Evolutionary conservation across 1,284 basidiomycete species (phyloP).

Genomic region (Microbotryomycetes sp.): DNA sequence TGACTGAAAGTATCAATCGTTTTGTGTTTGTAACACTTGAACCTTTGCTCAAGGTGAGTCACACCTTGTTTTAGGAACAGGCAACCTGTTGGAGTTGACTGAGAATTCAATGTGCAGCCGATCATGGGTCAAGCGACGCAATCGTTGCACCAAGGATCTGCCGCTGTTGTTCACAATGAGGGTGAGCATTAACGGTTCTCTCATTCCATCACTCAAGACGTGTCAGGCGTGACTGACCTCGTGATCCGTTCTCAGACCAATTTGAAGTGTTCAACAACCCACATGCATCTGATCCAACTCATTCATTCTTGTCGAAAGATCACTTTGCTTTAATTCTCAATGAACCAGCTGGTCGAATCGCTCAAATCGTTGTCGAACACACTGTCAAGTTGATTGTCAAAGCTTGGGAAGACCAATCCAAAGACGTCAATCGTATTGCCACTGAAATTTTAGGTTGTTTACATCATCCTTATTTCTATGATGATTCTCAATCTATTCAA

Average conservation of each 20-base stretch:
- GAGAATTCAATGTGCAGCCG: too few relatives aligned
- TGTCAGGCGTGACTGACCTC: background rate
- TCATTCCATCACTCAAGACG: conserved; percentile 7
- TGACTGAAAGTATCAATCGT: conserved; percentile 55
- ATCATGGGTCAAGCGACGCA: conserved; percentile 35
- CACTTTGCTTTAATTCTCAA: conserved; percentile 37
- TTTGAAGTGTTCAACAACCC: conserved; percentile 37
- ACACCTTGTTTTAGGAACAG: too few relatives aligned
- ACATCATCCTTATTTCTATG: conserved; percentile 82
- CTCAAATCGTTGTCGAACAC: conserved; percentile 50
- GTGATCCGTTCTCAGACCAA: too few relatives aligned
- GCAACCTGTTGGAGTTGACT: background rate
- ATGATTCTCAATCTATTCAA: conserved; percentile 63
- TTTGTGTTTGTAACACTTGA: conserved; percentile 44
- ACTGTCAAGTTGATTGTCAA: conserved; percentile 61
- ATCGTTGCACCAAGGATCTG: conserved; percentile 39
- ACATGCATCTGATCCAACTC: conserved; percentile 41
- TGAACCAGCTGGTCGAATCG: conserved; percentile 37
- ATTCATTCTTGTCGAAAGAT: conserved; percentile 37
- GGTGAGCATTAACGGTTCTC: too few relatives aligned
- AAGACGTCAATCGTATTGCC: conserved; percentile 51
- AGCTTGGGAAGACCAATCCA: conserved; percentile 61
- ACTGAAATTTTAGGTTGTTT: conserved; percentile 57
- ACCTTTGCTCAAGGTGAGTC: conserved; percentile 34
- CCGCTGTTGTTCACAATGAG: conserved; percentile 40